Evolutionary conservation across 2,329 filamentous ascomycete species (phyloP).

Genomic region (Teratosphaeriaceae sp.): DNA sequence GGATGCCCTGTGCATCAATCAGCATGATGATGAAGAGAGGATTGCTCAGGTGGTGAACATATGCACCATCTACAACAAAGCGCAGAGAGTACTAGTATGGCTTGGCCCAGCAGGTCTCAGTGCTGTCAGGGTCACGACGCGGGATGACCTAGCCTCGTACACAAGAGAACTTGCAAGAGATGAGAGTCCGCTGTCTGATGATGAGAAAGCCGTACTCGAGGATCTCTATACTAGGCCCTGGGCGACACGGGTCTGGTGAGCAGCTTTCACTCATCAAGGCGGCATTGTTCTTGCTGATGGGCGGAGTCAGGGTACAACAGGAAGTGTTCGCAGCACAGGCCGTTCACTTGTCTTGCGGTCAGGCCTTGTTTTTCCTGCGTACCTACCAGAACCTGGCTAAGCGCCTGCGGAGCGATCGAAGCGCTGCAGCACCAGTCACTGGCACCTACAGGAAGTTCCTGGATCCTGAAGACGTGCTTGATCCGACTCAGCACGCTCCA

Average conservation of each 20-base stretch:
- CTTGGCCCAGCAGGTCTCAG: no score
- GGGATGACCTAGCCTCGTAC: no score
- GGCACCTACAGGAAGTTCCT: background rate
- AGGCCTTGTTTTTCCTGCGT: background rate
- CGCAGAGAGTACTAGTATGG: background rate
- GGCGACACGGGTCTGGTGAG: no score
- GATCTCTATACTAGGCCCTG: no score
- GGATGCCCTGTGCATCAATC: conserved; percentile 15
- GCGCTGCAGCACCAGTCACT: background rate
- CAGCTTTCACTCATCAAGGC: no score
- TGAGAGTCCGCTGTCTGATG: no score
- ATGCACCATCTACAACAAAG: conserved; percentile 8
- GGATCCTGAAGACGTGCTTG: no score
- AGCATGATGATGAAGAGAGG: conserved; percentile 8
- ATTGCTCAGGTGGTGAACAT: conserved; percentile 9
- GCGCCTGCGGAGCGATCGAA: background rate
- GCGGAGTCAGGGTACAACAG: background rate
- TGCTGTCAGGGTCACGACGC: no score
- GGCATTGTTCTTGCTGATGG: background rate
- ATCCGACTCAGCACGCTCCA: no score
- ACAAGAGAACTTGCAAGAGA: no score
- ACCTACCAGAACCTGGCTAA: background rate
- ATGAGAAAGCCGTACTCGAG: no score
- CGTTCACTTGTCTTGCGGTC: background rate
- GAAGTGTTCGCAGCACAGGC: background rate